Evolutionary conservation across 805 yeast species (phyloP), one percentile per base, ranked within the genome.

Genomic region (Candida caryicola): DNA sequence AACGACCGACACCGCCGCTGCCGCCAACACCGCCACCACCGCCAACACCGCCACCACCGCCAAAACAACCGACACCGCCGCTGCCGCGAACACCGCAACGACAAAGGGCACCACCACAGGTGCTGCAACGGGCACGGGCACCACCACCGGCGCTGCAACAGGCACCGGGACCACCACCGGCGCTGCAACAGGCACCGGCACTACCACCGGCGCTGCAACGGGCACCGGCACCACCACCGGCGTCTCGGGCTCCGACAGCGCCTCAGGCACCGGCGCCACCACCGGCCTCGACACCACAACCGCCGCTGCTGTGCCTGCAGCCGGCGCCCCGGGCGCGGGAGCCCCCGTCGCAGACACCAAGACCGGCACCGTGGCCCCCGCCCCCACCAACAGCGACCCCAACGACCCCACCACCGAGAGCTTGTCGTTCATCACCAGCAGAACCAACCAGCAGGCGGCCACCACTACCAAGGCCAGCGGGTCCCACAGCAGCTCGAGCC

Each of bases 391-490:
- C 43, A 37, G 44, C 36, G 43, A 47, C 7, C 28, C 31, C 3
- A 45, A 47, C 23, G 55, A 52, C 27, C 60, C 57, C 21, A 50
- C 58, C 18, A 52, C 63, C 12, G 39, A 45, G 18, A 33, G 51
- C 16, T 41, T 54, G 31, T 34, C 61, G 2, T 61, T 62, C 39
- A 48, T 67, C 29, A 65, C 72, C 23, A 54, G 68, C 9, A 55
- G 66, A 42, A 51, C 54, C 4, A 33, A 36, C 17, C 60, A 60
- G n/a, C 46, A 64, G 3, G 51, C 54, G 15, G 28, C 31, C 10
- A 16, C 32, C 12, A 16, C 14, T 12, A 17, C 5, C 23, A 12
- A 29, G 7, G 16, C 10, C 23, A n/a, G 10, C 17, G 30, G 29
- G 4, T 14, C n/a, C 4, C 14, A 42, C 36, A 29, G 43, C 51